Percentiles rank a stretch among this genome's conserved stretches.
Conservation (phyloP, 148 eudicot species). For the Amaranthus hypochondriacus region DNA sequence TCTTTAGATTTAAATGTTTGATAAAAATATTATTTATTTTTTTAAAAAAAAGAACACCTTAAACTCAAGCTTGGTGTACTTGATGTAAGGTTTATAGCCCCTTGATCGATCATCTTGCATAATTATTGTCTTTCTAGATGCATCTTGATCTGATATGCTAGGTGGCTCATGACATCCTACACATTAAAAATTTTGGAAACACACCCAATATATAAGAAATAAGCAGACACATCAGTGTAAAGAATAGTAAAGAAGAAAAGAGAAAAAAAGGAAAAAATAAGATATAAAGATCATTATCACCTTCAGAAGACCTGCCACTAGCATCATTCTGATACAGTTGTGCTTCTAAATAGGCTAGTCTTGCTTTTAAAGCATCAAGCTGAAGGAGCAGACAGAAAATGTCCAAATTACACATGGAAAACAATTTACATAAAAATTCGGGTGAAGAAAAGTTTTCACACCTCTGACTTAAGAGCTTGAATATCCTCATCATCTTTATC, state of each 20-base stretch:
- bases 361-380: constrained; percentile 54
- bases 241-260: neutral
- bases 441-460: constrained; percentile 18
- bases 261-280: neutral
- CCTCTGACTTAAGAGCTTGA: constrained; percentile 57
- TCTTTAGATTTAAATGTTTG: too few species aligned
- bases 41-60: constrained; percentile 37
- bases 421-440: constrained; percentile 13
- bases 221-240: constrained; percentile 5
- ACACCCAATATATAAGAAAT: neutral
- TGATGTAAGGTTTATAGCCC: constrained; percentile 61
- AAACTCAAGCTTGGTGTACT: constrained; percentile 78
- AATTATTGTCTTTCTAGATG: constrained; percentile 31
- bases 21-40: too few species aligned
- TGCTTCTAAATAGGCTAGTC: constrained; percentile 55
- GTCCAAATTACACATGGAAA: neutral
- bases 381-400: constrained; percentile 24
- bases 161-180: constrained; percentile 35
- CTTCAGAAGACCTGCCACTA: constrained; percentile 22
- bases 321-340: constrained; percentile 36
- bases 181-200: neutral
- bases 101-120: constrained; percentile 34
- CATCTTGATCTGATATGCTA: constrained; percentile 28
- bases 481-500: constrained; percentile 38
- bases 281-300: constrained; percentile 1